These are phyloP conservation scores for Crucibulum parvulum DNA, from an alignment of 1,284 basidiomycete species.

Conservation along the genomic window DNA sequence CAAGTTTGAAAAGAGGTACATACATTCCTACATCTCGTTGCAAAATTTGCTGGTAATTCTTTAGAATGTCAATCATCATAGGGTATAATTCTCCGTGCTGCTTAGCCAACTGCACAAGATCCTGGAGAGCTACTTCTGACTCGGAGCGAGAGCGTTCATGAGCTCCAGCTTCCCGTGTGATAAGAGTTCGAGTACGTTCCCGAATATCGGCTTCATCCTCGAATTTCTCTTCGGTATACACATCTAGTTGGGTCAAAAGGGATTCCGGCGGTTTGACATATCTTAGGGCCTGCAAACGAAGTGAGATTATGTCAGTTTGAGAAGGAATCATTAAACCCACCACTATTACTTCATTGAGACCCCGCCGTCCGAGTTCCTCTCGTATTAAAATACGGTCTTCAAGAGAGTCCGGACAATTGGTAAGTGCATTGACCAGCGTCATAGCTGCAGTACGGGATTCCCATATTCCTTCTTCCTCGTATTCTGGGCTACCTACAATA, in stretches of 20 bases:
- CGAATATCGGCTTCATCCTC: conserved; percentile 89
- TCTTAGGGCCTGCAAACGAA: conserved; percentile 62
- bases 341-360: conserved; percentile 83
- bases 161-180: conserved; percentile 35
- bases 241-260: conserved; percentile 77
- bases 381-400: conserved; percentile 82
- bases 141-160: conserved; percentile 51
- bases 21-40: conserved; percentile 69
- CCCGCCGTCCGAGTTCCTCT: conserved; percentile 83
- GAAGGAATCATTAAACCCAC: conserved; percentile 52
- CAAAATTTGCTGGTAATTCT: conserved; percentile 60
- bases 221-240: conserved; percentile 88
- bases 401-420: conserved; percentile 77
- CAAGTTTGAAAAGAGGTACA: conserved; percentile 29
- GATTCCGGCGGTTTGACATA: conserved; percentile 81
- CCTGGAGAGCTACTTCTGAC: conserved; percentile 57
- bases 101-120: conserved; percentile 62
- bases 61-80: conserved; percentile 60
- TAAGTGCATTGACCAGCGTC: conserved; percentile 83
- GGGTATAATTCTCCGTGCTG: conserved; percentile 65
- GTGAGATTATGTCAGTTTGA: not conserved
- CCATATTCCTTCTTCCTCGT: conserved; percentile 77
- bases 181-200: conserved; percentile 60
- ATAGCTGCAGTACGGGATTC: conserved; percentile 82
- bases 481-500: conserved; percentile 42